Conservation (phyloP, 1,139 yeast genomes). For the Candida sanyaensis region DNA sequence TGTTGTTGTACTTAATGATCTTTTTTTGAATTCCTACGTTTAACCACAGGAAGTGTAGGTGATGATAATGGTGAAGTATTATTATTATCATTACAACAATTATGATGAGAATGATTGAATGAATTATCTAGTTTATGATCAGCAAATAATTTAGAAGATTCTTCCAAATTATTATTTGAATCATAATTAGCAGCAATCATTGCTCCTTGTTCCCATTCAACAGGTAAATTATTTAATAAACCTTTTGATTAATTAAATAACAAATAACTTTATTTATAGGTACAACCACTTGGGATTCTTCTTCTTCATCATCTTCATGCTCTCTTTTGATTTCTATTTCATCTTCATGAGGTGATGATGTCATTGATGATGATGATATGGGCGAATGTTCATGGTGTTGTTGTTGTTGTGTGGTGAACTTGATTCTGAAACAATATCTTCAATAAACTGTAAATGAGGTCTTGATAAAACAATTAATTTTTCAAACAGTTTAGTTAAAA, state of each 20-base stretch:
- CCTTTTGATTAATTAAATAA: conserved; percentile 40
- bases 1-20: neutral
- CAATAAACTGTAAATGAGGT: conserved; percentile 35
- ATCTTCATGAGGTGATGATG: too few species aligned
- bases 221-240: conserved; percentile 37
- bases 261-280: conserved; percentile 55
- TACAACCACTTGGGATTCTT: conserved; percentile 22
- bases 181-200: conserved; percentile 38
- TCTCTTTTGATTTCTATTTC: too few species aligned
- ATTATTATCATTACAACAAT: neutral
- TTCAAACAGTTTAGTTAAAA: conserved; percentile 58
- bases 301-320: neutral
- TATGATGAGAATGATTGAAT: too few species aligned
- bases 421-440: conserved; percentile 8
- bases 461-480: conserved; percentile 36
- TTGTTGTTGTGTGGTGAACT: neutral
- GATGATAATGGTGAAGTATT: conserved; percentile 8
- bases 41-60: conserved; percentile 3
- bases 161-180: conserved; percentile 22
- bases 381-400: neutral
- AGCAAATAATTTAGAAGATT: conserved; percentile 34
- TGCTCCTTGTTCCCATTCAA: conserved; percentile 50
- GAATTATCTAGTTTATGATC: conserved; percentile 24
- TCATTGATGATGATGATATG: neutral
- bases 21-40: neutral